phyloP scores from a whole-genome alignment of 257 asterid species.

The Nemophila menziesii region DNA sequence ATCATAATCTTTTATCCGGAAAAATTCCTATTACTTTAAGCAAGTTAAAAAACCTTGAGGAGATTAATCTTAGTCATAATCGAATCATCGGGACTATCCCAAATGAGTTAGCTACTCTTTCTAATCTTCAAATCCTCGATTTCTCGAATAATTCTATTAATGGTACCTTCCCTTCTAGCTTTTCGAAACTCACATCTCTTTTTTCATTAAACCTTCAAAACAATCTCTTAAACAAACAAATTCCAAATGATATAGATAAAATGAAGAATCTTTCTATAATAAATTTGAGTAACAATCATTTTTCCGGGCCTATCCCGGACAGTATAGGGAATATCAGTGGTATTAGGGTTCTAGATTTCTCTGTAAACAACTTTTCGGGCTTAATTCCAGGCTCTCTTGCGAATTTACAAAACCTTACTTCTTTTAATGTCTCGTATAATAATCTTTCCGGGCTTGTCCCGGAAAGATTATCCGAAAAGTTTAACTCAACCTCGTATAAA shows the following conservation, averaged over 20 bases:
- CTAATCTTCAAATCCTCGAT: slow-evolving; percentile 31
- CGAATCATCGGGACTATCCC: slow-evolving; percentile 42
- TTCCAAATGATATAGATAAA: slow-evolving; percentile 29
- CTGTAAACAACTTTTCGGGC: slow-evolving; percentile 57
- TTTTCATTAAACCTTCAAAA: slow-evolving; percentile 19
- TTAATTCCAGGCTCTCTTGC: slow-evolving; percentile 51
- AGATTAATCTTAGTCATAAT: slow-evolving; percentile 38
- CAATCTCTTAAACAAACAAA: slow-evolving; percentile 35
- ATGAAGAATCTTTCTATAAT: slow-evolving; percentile 35
- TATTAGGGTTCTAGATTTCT: slow-evolving; percentile 45
- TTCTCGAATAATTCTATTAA: slow-evolving; percentile 33
- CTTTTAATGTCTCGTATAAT: slow-evolving; percentile 65
- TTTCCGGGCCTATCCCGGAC: slow-evolving; percentile 46
- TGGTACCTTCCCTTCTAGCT: slow-evolving; percentile 34
- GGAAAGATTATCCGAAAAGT: slow-evolving; percentile 38
- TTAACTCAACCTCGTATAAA: slow-evolving; percentile 60
- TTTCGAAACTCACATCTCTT: slow-evolving; percentile 34
- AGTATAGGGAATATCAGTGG: slow-evolving; percentile 38
- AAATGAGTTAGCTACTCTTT: slow-evolving; percentile 25
- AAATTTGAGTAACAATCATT: slow-evolving; percentile 35
- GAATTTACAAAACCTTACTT: slow-evolving; percentile 31
- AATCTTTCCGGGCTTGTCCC: slow-evolving; percentile 73
- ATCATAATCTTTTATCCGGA: slow-evolving; percentile 52
- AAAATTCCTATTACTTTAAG: slow-evolving; percentile 47
- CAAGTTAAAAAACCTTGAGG: slow-evolving; percentile 33